These are phyloP conservation scores for Gossypium schwendimanii DNA, from an alignment of 441 rosid species.

Conservation along the genomic window DNA sequence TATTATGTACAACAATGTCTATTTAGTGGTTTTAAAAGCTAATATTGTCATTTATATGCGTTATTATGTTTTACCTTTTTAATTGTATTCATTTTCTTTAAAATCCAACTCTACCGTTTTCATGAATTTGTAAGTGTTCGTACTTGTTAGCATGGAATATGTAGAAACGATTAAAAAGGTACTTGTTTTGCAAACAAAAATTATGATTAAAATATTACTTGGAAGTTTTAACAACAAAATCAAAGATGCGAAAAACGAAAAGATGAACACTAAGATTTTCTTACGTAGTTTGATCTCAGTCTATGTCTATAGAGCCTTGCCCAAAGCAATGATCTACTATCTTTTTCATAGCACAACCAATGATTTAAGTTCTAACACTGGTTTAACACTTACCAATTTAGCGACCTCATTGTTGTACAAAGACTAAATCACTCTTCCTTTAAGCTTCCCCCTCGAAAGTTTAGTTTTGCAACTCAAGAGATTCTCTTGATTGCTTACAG, in stretches of 20 bases:
- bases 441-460: background rate
- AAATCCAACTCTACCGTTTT: background rate
- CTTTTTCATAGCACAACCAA: background rate
- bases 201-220: no score
- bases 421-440: no score
- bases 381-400: no score
- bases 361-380: no score
- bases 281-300: background rate
- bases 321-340: background rate
- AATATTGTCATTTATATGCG: constrained; percentile 11
- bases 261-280: background rate
- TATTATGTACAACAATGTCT: background rate
- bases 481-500: background rate
- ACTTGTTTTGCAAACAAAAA: background rate
- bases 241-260: background rate
- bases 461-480: background rate
- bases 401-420: no score
- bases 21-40: background rate
- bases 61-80: background rate
- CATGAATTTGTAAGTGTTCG: background rate
- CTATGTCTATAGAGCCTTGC: background rate
- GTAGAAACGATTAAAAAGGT: background rate
- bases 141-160: background rate
- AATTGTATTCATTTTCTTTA: background rate
- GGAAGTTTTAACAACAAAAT: background rate